Conservation (phyloP, 2,329 filamentous ascomycete genomes). For the Lecanosticta acicola region DNA sequence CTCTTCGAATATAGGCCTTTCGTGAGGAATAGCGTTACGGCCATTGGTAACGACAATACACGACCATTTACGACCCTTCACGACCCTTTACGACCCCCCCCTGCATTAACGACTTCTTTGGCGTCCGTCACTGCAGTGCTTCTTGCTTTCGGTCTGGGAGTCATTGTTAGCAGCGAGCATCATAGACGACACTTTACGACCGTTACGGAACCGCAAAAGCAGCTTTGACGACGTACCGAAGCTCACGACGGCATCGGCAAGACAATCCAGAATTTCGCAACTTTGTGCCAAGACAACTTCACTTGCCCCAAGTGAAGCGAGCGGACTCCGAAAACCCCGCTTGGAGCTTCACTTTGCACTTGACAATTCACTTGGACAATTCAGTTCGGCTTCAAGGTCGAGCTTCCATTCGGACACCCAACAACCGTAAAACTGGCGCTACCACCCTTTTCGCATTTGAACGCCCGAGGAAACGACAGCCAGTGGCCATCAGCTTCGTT, state of each 20-base stretch:
- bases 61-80: slow-evolving; percentile 33
- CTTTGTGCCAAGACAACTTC: no score
- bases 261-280: neutral
- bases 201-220: slow-evolving; percentile 9
- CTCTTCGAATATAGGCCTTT: slow-evolving; percentile 13
- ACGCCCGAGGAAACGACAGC: slow-evolving; percentile 70
- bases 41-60: slow-evolving; percentile 27
- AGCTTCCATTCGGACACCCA: slow-evolving; percentile 8
- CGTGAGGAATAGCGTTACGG: slow-evolving; percentile 24
- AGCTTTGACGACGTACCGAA: neutral
- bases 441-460: slow-evolving; percentile 77
- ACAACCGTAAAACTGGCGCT: slow-evolving; percentile 87
- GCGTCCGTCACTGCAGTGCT: slow-evolving; percentile 24
- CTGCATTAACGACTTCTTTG: slow-evolving; percentile 33
- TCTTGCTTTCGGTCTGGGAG: slow-evolving; percentile 19
- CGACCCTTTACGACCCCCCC: slow-evolving; percentile 28
- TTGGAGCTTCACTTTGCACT: neutral
- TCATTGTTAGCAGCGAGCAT: slow-evolving; percentile 26
- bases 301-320: no score
- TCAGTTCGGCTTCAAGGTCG: slow-evolving; percentile 17
- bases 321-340: neutral
- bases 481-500: slow-evolving; percentile 62
- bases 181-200: slow-evolving; percentile 19
- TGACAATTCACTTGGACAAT: neutral
- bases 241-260: slow-evolving; percentile 15